Conservation (phyloP, 2,329 filamentous ascomycete species). For the Colletotrichum tropicale region DNA sequence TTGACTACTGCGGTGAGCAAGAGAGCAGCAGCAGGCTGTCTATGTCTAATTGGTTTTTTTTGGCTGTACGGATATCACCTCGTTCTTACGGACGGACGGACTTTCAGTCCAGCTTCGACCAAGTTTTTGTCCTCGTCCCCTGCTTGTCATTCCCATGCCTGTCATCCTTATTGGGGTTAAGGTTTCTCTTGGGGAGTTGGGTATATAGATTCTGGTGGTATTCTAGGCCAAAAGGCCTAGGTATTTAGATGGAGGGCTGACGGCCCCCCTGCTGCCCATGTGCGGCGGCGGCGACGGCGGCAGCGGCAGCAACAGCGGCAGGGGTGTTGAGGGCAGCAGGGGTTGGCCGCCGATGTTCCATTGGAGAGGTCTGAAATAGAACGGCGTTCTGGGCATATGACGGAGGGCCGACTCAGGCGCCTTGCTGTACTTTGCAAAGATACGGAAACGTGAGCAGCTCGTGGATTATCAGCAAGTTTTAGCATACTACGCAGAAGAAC, state of each 20-base stretch:
- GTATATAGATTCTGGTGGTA: background rate
- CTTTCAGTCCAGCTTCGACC: background rate
- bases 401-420: background rate
- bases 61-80: background rate
- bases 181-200: background rate
- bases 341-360: background rate
- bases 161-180: background rate
- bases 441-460: background rate
- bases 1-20: background rate
- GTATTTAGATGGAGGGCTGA: background rate
- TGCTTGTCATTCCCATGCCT: background rate
- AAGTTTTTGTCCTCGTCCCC: background rate
- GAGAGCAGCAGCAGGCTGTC: background rate
- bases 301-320: background rate
- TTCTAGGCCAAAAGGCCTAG: background rate
- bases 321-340: background rate
- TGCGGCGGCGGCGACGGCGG: background rate
- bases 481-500: background rate
- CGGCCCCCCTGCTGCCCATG: background rate
- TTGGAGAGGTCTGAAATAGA: constrained; percentile 11
- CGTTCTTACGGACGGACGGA: background rate
- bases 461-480: background rate
- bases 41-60: background rate
- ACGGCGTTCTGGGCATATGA: background rate
- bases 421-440: background rate